Evolutionary conservation across 2,329 filamentous ascomycete genomes (phyloP), one percentile per base, ranked within the genome.

Genomic region (Hymenoscyphus albidus): DNA sequence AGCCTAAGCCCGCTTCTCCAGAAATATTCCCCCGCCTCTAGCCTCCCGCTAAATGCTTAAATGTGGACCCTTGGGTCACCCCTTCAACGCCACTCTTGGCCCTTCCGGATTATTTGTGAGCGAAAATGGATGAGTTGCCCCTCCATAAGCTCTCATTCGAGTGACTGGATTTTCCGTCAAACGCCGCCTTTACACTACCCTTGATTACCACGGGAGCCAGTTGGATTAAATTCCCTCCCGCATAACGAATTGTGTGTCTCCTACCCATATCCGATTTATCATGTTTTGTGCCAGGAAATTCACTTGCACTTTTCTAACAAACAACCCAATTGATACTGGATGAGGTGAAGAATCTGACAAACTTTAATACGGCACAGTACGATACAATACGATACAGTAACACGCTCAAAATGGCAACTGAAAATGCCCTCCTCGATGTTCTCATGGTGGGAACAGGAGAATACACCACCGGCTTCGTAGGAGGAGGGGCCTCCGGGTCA

Each of bases 401-500:
- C 12, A 27, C n/a, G 18, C 7, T 32, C 58, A 63, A 32, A n/a
- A 63, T 67, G 63, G 55, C 55, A 16, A 35, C 61, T 1, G 59
- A 63, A 59, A 38, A 59, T 62, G 59, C 59, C 16, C 73, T 72
- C 55, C 64, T 75, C 56, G 70, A 75, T 65, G 74, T 76, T 16
- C 71, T 75, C 42, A 75, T 75, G 74, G 74, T 75, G 65, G 93
- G 93, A 69, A 97, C 93, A 12, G 94, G 93, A 74, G 93, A 97
- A 83, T 97, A 97, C 83, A 97, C 94, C 73, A 97, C 94, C 55
- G 93, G 93, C 64, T 97, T 95, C 72, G 93, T 97, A 64, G 92
- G 91, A 64, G 88, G 88, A 66, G 90, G 89, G 65, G 89, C 88
- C 61, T 96, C 92, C 3, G 88, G 85, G 12, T 96, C 92, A 59